A percentile compares a stretch with the other conserved stretches of the same genome.
Conservation (phyloP, 2,329 filamentous ascomycete species). For the Apiospora saccharicola region DNA sequence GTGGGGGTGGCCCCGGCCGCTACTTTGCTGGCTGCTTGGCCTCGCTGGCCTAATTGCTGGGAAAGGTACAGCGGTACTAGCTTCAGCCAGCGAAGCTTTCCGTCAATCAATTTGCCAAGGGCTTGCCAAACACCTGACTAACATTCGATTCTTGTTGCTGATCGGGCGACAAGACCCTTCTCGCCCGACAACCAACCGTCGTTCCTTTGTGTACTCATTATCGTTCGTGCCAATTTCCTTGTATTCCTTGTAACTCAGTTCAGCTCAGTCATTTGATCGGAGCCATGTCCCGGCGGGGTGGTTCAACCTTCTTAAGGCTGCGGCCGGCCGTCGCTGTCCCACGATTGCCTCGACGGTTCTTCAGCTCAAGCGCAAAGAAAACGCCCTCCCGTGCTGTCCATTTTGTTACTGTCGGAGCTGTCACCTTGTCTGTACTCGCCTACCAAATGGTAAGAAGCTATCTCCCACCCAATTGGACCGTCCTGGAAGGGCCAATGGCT, state of each 20-base stretch:
- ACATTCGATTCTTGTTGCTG: conserved; percentile 23
- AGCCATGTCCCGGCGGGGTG: conserved; percentile 24
- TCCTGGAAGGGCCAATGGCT: conserved; percentile 20
- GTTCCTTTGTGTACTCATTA: conserved; percentile 22
- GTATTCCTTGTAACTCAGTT: neutral
- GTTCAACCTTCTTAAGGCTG: conserved; percentile 24
- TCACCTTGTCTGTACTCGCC: conserved; percentile 24
- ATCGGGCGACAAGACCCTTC: conserved; percentile 21
- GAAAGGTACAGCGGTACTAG: conserved; percentile 1
- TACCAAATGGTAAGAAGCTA: conserved; percentile 25
- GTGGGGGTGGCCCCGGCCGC: conserved; percentile 12
- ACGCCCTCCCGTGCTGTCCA: conserved; percentile 10
- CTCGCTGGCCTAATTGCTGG: neutral
- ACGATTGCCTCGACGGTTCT: conserved; percentile 23
- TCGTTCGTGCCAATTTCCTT: conserved; percentile 6
- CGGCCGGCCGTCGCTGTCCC: conserved; percentile 20
- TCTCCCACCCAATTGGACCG: neutral
- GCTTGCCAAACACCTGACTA: conserved; percentile 14
- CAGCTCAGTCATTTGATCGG: conserved; percentile 13
- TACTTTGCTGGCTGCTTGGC: neutral
- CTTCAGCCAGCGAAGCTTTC: conserved; percentile 5
- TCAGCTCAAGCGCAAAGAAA: conserved; percentile 21
- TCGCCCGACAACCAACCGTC: conserved; percentile 19
- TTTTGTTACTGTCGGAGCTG: conserved; percentile 21
- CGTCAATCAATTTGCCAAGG: conserved; percentile 3